These are phyloP conservation scores for Plasmodium ovale DNA, from an alignment of 169 alveolate genomes.

Conservation along the genomic window DNA sequence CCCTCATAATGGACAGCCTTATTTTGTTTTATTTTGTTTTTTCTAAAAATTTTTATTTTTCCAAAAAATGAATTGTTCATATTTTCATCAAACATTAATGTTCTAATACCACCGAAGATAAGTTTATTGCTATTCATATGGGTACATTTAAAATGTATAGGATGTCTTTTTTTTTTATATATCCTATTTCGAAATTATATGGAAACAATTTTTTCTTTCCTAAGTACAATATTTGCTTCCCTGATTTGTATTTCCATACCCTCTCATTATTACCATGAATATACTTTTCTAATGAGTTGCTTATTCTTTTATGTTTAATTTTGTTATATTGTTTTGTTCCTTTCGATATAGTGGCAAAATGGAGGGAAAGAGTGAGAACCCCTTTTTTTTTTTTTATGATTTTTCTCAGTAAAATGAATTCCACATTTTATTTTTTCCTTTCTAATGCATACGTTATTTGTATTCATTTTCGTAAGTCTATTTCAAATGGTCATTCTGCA, in stretches of 20 bases:
- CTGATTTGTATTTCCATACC: too few species aligned
- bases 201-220: not conserved
- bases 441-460: too few species aligned
- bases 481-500: too few species aligned
- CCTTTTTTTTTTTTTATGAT: too few species aligned
- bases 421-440: too few species aligned
- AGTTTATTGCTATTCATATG: not conserved
- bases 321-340: too few species aligned
- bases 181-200: not conserved
- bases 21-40: slow-evolving; percentile 9
- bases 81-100: not conserved
- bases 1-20: not conserved
- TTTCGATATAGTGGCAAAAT: too few species aligned
- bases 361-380: too few species aligned
- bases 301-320: not conserved
- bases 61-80: slow-evolving; percentile 5
- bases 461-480: too few species aligned
- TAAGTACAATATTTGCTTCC: too few species aligned
- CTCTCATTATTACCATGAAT: not conserved
- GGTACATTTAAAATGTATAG: slow-evolving; percentile 7
- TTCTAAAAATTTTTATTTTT: not conserved
- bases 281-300: not conserved
- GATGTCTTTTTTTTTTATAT: not conserved
- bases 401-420: too few species aligned
- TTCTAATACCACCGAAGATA: not conserved